Evolutionary conservation across 78 protist species (phyloP), one percentile per base, ranked within the genome.

Genomic region (Isochrysis galbana): DNA sequence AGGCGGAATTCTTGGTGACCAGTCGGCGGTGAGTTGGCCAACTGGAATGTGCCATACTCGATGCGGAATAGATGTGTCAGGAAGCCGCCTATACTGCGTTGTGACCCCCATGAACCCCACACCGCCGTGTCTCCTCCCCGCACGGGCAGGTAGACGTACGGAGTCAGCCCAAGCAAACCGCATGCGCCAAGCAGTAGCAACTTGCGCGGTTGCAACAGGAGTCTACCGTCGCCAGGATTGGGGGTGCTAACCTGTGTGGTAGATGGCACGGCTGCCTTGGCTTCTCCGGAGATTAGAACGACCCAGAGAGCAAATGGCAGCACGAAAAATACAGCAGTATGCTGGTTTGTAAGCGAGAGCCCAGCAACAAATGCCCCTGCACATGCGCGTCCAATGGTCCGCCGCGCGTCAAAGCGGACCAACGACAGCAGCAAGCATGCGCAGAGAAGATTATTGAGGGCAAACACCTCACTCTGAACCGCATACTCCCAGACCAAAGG

Each of bases 301-400:
- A 91, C 78, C 95, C 94, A 93, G 39, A 86, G 77, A 36, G 92
- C 95, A 44, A 91, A 89, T 21, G 97, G 96, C 51, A 86, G 87
- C 17, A 78, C 94, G 46, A 83, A 72, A 41, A 96, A 78, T n/a
- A 94, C 77, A 23, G 82, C 23, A 5, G 98, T 96, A 94, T 96
- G 98, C 92, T 96, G 98, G 88, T 95, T 96, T 51, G 95, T 92
- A 54, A 94, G 42, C 32, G 96, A 93, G 10, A 95, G 55, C 14
- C 95, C 98, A 29, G 93, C 72, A 5, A 32, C 42, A 48, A 96
- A 94, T 26, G 97, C 95, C 44, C 95, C 86, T 36, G 92, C 72
- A 82, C 74, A 70, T 5, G 93, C 96, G 83, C 87, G 82, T 34
- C 54, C 23, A 41, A 11, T 42, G 42, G 38, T 25, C 47, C 46